These are phyloP conservation scores for Simplicillium sp. DNA, from an alignment of 2,329 filamentous ascomycete genomes.

Conservation along the genomic window DNA sequence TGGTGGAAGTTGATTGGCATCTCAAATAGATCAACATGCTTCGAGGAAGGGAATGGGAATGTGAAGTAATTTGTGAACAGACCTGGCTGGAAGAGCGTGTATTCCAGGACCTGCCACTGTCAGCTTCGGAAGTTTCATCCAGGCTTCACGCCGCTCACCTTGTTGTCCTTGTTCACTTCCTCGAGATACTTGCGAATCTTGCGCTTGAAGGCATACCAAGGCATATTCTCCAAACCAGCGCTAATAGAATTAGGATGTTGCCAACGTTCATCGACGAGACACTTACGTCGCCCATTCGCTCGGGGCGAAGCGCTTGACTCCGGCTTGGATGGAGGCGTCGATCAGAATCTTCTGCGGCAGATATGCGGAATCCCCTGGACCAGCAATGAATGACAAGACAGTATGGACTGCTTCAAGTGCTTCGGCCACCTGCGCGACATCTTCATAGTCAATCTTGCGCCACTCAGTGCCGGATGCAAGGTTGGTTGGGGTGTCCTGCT, in stretches of 20 bases:
- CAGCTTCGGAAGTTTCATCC: too few species aligned
- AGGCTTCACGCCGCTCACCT: too few species aligned
- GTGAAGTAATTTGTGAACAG: conserved; percentile 47
- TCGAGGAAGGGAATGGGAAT: conserved; percentile 34
- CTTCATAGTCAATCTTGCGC: conserved; percentile 31
- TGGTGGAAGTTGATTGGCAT: too few species aligned
- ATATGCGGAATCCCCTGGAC: conserved; percentile 21
- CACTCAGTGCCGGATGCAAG: conserved; percentile 22
- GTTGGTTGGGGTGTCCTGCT: conserved; percentile 7
- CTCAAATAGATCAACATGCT: too few species aligned
- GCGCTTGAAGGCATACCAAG: too few species aligned
- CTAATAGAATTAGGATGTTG: too few species aligned
- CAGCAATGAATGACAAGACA: conserved; percentile 36
- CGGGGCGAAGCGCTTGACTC: conserved; percentile 52
- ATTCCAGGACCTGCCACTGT: too few species aligned
- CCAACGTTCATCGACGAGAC: too few species aligned
- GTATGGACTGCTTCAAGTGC: conserved; percentile 35
- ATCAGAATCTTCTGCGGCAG: conserved; percentile 44
- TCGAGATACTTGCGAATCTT: too few species aligned
- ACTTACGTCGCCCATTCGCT: conserved; percentile 41
- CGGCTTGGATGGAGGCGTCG: conserved; percentile 47
- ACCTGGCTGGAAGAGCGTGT: conserved; percentile 45
- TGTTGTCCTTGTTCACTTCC: too few species aligned
- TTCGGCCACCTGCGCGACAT: conserved; percentile 23
- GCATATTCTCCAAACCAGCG: too few species aligned